Percentiles rank a stretch among this genome's conserved stretches.
These are phyloP conservation scores for Microsporum canis DNA, from an alignment of 2,329 filamentous ascomycete genomes.

Conservation along the genomic window DNA sequence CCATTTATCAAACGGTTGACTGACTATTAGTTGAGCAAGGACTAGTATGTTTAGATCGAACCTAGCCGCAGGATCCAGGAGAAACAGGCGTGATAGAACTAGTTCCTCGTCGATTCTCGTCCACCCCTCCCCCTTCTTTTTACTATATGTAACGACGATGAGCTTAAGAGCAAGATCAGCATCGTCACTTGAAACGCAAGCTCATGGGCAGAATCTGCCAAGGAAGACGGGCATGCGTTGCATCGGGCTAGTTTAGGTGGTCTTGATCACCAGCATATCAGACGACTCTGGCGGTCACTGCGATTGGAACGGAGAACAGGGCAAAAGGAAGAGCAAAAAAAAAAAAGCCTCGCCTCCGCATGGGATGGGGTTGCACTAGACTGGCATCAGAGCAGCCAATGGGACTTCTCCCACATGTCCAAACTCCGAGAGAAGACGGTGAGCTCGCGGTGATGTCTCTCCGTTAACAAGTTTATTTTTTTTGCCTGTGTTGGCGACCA, in stretches of 20 bases:
- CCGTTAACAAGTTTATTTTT: neutral
- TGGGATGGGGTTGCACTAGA: neutral
- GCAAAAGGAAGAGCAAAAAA: neutral
- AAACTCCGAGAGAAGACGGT: neutral
- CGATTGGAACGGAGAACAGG: neutral
- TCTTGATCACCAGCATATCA: constrained; percentile 2
- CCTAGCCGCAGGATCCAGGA: neutral
- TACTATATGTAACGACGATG: neutral
- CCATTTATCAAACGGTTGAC: neutral
- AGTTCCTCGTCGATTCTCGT: neutral
- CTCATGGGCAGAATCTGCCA: neutral
- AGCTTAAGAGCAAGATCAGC: neutral
- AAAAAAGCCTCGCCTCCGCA: neutral
- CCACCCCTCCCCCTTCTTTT: neutral
- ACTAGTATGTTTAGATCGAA: neutral
- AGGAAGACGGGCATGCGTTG: neutral
- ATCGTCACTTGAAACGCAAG: constrained; percentile 3
- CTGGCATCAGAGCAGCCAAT: constrained; percentile 1
- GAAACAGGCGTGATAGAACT: neutral
- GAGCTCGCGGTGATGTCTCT: neutral
- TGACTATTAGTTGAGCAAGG: neutral
- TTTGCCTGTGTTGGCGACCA: neutral
- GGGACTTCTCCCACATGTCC: neutral
- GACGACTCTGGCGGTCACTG: neutral
- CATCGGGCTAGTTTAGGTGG: neutral